Percentiles rank a stretch among this genome's conserved stretches.
Conservation (phyloP, 768 basidiomycete species). For the Lepiota brunneoincarnata region DNA sequence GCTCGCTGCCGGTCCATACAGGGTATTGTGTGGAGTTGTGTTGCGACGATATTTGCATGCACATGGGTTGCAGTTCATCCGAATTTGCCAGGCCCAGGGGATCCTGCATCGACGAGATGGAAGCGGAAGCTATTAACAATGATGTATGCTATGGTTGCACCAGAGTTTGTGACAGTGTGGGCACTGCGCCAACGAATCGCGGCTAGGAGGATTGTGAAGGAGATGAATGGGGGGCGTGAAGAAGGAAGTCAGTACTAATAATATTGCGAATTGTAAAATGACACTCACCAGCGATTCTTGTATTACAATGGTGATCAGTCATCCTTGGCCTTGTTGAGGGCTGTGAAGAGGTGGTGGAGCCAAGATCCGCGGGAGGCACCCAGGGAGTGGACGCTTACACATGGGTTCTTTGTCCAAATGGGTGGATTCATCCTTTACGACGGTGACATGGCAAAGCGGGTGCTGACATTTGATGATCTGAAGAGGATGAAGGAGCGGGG, state of each 20-base stretch:
- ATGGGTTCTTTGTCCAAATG: constrained; percentile 14
- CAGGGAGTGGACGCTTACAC: constrained; percentile 13
- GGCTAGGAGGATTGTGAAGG: neutral
- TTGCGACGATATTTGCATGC: constrained; percentile 19
- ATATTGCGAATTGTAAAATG: too few relatives aligned
- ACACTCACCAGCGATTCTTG: too few relatives aligned
- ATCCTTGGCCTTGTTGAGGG: neutral
- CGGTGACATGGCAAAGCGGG: neutral
- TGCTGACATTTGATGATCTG: constrained; percentile 6
- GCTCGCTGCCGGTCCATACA: too few relatives aligned
- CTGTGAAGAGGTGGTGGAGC: too few relatives aligned
- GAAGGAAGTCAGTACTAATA: too few relatives aligned
- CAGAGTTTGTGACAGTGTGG: constrained; percentile 9
- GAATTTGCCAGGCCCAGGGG: constrained; percentile 13
- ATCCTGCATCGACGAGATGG: neutral
- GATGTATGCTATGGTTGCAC: neutral
- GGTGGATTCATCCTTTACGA: constrained; percentile 11
- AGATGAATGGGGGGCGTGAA: neutral
- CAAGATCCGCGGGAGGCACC: neutral
- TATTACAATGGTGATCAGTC: too few relatives aligned
- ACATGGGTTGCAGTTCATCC: constrained; percentile 21
- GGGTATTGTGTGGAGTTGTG: constrained; percentile 17
- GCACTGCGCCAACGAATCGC: constrained; percentile 5
- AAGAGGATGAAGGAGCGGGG: neutral
- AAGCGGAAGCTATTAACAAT: neutral